These are phyloP conservation scores for Lactarius trivialis DNA, from an alignment of 768 basidiomycete genomes.

Conservation along the genomic window DNA sequence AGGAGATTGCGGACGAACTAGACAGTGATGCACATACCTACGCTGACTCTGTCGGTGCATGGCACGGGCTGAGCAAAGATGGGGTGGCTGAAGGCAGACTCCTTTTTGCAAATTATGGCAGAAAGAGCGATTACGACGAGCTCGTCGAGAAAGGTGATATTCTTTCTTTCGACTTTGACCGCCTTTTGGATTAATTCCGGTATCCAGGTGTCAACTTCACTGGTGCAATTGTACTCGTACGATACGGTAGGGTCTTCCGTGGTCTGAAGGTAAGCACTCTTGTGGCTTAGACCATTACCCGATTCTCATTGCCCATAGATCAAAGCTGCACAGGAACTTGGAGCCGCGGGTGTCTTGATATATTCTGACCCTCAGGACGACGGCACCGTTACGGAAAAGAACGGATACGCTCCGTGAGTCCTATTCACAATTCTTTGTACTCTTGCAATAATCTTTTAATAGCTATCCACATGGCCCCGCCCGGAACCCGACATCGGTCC, in stretches of 20 bases:
- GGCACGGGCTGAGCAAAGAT: conserved; percentile 76
- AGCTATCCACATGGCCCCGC: conserved; percentile 84
- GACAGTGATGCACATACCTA: conserved; percentile 71
- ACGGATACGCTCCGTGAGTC: conserved; percentile 58
- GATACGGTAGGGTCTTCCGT: conserved; percentile 74
- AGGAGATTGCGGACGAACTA: conserved; percentile 63
- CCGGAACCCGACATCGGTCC: conserved; percentile 73
- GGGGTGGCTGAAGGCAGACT: conserved; percentile 67
- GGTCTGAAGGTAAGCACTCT: conserved; percentile 65
- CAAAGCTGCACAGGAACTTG: conserved; percentile 76
- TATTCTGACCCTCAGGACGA: conserved; percentile 86
- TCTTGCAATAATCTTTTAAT: neutral
- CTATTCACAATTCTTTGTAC: neutral
- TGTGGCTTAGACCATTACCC: neutral
- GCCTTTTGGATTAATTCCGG: neutral
- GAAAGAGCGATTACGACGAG: conserved; percentile 63
- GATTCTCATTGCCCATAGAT: conserved; percentile 38
- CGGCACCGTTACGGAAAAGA: conserved; percentile 65
- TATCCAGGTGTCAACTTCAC: conserved; percentile 58
- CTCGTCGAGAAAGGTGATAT: conserved; percentile 47
- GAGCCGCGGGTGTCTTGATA: conserved; percentile 71
- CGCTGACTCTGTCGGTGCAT: conserved; percentile 63
- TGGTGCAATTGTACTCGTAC: conserved; percentile 70
- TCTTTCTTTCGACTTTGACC: neutral
- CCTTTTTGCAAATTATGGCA: conserved; percentile 78